phyloP scores from a whole-genome alignment of 352 stramenopile genomes.

The Lagenidium giganteum region DNA sequence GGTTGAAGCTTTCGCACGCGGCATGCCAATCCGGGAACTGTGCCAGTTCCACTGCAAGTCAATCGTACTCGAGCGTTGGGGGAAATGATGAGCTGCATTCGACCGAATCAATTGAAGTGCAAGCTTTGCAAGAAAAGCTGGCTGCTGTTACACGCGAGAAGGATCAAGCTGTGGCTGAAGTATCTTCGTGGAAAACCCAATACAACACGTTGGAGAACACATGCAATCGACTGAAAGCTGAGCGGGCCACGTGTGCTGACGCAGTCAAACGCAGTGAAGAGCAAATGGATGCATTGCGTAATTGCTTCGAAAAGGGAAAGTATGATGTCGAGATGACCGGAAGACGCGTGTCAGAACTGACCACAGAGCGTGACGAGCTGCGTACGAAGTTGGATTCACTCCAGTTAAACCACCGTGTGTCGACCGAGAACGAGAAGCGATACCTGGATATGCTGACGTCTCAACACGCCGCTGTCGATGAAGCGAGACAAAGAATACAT shows the following conservation, averaged over 20 bases:
- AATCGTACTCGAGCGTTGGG: constrained; percentile 15
- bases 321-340: constrained; percentile 36
- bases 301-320: constrained; percentile 64
- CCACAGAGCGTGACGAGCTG: constrained; percentile 32
- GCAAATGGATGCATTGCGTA: constrained; percentile 43
- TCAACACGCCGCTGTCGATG: too few relatives aligned
- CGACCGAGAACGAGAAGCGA: constrained; percentile 31
- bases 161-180: constrained; percentile 17
- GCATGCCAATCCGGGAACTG: constrained; percentile 4
- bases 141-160: constrained; percentile 23
- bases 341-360: constrained; percentile 19
- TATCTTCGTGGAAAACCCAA: constrained; percentile 13
- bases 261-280: constrained; percentile 29
- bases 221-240: too few relatives aligned
- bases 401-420: constrained; percentile 18
- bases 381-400: constrained; percentile 33
- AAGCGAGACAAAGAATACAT: too few relatives aligned
- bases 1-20: constrained; percentile 31
- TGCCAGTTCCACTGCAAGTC: constrained; percentile 2
- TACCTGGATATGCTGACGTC: too few relatives aligned
- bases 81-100: background rate
- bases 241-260: too few relatives aligned
- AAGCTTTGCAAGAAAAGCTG: constrained; percentile 28
- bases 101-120: background rate
- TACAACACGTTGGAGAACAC: too few relatives aligned